Percentiles rank a stretch among this genome's conserved stretches.
phyloP scores from a whole-genome alignment of 2,329 filamentous ascomycete species.

The Phyllosticta capitalensis region DNA sequence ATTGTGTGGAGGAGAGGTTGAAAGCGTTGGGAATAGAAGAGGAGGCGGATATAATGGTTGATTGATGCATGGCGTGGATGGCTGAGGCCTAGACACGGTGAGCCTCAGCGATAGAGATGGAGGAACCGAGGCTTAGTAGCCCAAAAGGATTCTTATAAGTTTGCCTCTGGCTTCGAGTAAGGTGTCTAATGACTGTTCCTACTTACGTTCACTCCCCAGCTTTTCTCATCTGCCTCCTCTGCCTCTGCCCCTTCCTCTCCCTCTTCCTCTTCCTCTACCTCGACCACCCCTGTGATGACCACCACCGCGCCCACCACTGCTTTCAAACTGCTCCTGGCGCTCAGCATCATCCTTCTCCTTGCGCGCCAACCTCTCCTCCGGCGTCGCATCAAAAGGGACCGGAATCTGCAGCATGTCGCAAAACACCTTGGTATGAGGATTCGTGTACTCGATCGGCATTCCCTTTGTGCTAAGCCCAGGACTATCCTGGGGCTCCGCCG shows the following conservation, averaged over 20 bases:
- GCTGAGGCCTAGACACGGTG: too few relatives aligned
- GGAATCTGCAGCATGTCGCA: constrained; percentile 68
- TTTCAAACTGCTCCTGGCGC: neutral
- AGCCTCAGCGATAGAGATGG: neutral
- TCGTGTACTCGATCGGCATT: constrained; percentile 74
- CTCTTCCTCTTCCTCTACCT: constrained; percentile 15
- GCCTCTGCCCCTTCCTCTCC: constrained; percentile 18
- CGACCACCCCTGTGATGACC: constrained; percentile 13
- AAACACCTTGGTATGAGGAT: constrained; percentile 74
- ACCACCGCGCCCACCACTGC: constrained; percentile 14
- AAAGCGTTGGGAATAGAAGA: neutral
- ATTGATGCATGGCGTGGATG: too few relatives aligned
- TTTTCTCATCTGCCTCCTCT: constrained; percentile 14
- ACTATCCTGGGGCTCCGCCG: constrained; percentile 52
- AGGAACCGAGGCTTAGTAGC: neutral
- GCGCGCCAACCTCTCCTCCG: constrained; percentile 57
- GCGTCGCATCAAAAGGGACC: constrained; percentile 65
- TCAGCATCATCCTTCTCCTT: constrained; percentile 47
- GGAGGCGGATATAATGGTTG: constrained; percentile 7
- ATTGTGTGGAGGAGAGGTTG: constrained; percentile 2
- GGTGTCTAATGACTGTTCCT: neutral
- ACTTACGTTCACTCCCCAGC: neutral
- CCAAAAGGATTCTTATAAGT: neutral
- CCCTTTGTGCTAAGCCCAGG: constrained; percentile 42
- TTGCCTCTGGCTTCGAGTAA: neutral